phyloP scores from a whole-genome alignment of 169 alveolate genomes.

The Eimeria maxima region DNA sequence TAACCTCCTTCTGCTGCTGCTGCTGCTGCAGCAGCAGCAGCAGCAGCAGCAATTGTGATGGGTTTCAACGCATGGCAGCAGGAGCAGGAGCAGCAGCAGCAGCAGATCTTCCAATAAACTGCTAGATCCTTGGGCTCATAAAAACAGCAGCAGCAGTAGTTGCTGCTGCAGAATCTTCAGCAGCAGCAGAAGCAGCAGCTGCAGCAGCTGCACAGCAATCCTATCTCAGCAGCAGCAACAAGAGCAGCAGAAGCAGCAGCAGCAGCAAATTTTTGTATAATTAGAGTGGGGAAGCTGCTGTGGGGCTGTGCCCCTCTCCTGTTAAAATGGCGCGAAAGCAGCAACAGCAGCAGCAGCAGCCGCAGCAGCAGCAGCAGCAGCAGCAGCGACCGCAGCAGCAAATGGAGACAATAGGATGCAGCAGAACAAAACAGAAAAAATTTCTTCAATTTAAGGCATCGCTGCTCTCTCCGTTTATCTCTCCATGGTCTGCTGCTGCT shows the following conservation, averaged over 20 bases:
- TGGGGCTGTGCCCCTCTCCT: neutral
- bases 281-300: neutral
- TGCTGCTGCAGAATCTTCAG: neutral
- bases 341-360: slow-evolving; percentile 34
- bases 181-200: neutral
- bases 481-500: neutral
- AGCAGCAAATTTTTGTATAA: neutral
- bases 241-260: slow-evolving; percentile 10
- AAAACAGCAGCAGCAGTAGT: neutral
- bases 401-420: neutral
- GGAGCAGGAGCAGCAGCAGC: no score
- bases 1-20: no score
- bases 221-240: no score
- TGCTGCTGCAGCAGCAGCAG: no score
- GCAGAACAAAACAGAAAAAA: slow-evolving; percentile 50
- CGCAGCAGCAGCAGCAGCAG: slow-evolving; percentile 40
- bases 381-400: slow-evolving; percentile 20
- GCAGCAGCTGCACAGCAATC: neutral
- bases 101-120: no score
- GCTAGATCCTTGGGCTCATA: no score
- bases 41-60: no score
- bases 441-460: neutral
- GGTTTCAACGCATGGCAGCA: no score
- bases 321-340: neutral
- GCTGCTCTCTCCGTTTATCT: neutral